phyloP scores from a whole-genome alignment of 371 early-diverging fungal species.

The Neoconidiobolus thromboides region DNA sequence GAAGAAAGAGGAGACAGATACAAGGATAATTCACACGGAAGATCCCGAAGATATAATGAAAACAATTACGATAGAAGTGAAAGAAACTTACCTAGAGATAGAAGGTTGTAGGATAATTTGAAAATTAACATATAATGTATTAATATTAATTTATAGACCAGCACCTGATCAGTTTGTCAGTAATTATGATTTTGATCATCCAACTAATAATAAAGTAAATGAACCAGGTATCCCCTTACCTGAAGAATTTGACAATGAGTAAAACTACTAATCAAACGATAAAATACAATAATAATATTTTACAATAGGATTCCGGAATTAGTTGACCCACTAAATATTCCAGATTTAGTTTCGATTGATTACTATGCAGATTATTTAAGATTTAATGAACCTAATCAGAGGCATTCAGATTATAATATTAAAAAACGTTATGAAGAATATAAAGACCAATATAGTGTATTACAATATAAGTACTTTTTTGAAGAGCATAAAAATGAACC shows the following conservation, averaged over 20 bases:
- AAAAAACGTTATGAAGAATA: neutral
- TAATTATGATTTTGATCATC: constrained; percentile 1
- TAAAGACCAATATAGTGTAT: neutral
- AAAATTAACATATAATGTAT: too few species aligned
- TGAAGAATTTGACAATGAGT: too few species aligned
- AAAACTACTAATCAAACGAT: too few species aligned
- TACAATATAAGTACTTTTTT: neutral
- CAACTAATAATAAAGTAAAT: neutral
- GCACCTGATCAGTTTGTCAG: constrained; percentile 1
- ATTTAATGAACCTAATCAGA: neutral
- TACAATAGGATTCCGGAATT: neutral
- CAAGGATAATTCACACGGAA: too few species aligned
- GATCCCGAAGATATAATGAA: too few species aligned
- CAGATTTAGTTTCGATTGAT: constrained; percentile 1
- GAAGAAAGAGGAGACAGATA: too few species aligned
- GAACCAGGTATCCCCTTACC: neutral
- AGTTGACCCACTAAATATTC: neutral
- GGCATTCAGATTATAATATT: neutral
- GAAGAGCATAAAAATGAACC: neutral
- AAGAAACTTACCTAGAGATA: too few species aligned
- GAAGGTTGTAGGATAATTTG: too few species aligned
- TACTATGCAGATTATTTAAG: constrained; percentile 2
- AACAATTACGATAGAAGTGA: too few species aligned
- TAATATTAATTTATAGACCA: neutral
- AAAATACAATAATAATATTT: too few species aligned